Evolutionary conservation across 2,329 filamentous ascomycete species (phyloP).

Genomic region (Blastomyces gilchristii): DNA sequence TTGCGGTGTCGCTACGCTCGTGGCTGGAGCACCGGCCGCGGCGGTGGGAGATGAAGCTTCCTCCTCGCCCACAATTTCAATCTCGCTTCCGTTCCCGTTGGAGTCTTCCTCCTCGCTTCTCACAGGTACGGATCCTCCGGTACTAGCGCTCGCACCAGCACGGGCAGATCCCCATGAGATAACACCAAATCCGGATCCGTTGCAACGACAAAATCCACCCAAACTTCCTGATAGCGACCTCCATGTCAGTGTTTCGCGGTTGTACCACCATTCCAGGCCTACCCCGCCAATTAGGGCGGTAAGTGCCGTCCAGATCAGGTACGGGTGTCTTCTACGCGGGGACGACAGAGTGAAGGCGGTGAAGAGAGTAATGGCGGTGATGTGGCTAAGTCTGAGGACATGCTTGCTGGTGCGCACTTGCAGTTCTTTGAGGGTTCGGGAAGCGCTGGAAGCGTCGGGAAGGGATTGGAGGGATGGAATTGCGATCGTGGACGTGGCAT

Average conservation of each 20-base stretch:
- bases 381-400: constrained; percentile 54
- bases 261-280: constrained; percentile 61
- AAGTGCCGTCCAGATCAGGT: constrained; percentile 74
- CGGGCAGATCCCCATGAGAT: constrained; percentile 1
- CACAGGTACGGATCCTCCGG: neutral
- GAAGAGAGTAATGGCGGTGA: constrained; percentile 62
- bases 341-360: constrained; percentile 71
- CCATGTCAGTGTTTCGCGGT: constrained; percentile 44
- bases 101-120: constrained; percentile 14
- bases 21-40: neutral
- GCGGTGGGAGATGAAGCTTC: constrained; percentile 11
- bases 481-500: constrained; percentile 66
- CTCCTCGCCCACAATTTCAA: constrained; percentile 14
- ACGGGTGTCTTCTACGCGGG: constrained; percentile 67
- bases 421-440: constrained; percentile 60
- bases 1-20: constrained; percentile 2
- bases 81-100: constrained; percentile 15
- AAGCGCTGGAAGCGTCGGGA: constrained; percentile 61
- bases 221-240: constrained; percentile 27
- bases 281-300: constrained; percentile 40
- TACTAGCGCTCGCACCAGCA: neutral
- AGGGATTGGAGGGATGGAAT: constrained; percentile 73
- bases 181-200: constrained; percentile 4
- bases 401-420: constrained; percentile 54
- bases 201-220: neutral